Base-by-base conservation (phyloP, 495 filamentous ascomycete genomes). In the Xylaria sp. region DNA sequence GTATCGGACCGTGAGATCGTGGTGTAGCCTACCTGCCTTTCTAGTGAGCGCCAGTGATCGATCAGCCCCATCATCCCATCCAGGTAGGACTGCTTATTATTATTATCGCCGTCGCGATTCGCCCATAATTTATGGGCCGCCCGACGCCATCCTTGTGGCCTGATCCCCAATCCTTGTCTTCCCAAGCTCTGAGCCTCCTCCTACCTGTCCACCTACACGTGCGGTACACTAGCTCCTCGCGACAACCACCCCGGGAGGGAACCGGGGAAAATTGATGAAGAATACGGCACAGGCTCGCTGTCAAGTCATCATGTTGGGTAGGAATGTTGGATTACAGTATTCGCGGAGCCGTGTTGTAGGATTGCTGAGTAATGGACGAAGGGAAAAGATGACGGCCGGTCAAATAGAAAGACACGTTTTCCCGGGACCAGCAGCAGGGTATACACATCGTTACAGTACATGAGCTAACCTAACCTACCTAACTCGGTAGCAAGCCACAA, bases 61-160 rank as follows among this genome's bases (percentile, higher is more conserved):
- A 66, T 50, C 62, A 52, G 62, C 44, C 44, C 44, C 62, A 66
- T 50, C 62, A 62, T 41, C 59, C 14, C 29, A 29, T 24, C 59
- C 59, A 65, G 43, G 62, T n/a, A 66, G 43, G 44, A 66, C 29
- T 52, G 62, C 57, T 59, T 66, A 62, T 65, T 50, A 66, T 40
- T 21, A 66, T 66, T 40, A 52, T 15, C 26, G 62, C 19, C 1
- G 26, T 24, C n/a, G 17, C 62, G 11, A 66, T 66, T 66, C 62
- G 62, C 46, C 31, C 62, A 52, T 26, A 19, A 33, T 21, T 33
- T 50, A 52, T 37, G 35, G 44, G 41, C 41, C 61, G 61, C 41
- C n/a, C 41, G 41, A 64, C 37, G n/a, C 37, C 61, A 64, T 64
- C 41, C 61, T 46, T 44, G 41, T 64, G 61, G 61, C 61, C 62